phyloP scores from a whole-genome alignment of 495 filamentous ascomycete genomes.

The Lophium mytilinum region DNA sequence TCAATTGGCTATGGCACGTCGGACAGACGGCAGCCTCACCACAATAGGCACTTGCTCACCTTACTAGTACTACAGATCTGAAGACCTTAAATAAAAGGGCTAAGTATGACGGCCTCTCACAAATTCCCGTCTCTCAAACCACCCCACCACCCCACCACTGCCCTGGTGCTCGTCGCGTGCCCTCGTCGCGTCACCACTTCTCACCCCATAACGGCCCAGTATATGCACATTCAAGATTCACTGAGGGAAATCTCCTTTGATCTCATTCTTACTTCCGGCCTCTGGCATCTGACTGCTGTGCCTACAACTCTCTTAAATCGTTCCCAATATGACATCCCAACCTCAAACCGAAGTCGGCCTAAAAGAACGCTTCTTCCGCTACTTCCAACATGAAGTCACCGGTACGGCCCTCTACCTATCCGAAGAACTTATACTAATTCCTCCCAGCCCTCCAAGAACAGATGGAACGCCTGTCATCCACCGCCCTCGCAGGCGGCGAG shows the following conservation, averaged over 20 bases:
- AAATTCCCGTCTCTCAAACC: no score
- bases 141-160: no score
- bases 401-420: slow-evolving; percentile 36
- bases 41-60: no score
- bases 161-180: no score
- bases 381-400: slow-evolving; percentile 65
- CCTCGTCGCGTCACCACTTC: no score
- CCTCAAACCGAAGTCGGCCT: slow-evolving; percentile 37
- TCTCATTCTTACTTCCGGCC: neutral
- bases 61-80: no score
- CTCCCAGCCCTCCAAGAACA: slow-evolving; percentile 51
- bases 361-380: slow-evolving; percentile 70
- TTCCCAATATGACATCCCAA: slow-evolving; percentile 2
- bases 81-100: no score
- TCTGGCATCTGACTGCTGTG: neutral
- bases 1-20: no score
- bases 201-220: no score
- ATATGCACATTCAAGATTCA: no score
- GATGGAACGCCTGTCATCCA: slow-evolving; percentile 48
- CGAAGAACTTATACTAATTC: neutral
- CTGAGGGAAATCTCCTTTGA: neutral
- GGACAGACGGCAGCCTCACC: no score
- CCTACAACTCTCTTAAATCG: neutral
- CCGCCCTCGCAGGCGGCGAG: slow-evolving; percentile 46
- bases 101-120: no score